A percentile compares a stretch with the other conserved stretches of the same genome.
phyloP scores from a whole-genome alignment of 176 grass and related monocot species.

The Raddia distichophylla region DNA sequence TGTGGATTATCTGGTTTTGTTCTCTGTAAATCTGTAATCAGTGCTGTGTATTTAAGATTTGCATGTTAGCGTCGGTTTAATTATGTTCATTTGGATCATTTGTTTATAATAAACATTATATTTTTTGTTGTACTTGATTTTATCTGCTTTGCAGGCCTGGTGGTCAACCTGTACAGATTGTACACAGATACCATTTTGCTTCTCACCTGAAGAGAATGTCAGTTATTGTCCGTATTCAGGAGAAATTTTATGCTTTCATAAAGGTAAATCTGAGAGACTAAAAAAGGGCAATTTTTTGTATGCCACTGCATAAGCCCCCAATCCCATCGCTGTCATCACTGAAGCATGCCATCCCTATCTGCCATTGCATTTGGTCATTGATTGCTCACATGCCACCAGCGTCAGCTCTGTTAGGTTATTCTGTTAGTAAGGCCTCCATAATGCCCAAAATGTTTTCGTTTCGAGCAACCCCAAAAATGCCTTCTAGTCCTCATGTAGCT shows the following conservation, averaged over 20 bases:
- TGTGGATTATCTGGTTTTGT: not conserved
- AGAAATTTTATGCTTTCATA: slow-evolving; percentile 87
- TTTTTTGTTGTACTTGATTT: slow-evolving; percentile 15
- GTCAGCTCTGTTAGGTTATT: too few relatives aligned
- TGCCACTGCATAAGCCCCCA: too few relatives aligned
- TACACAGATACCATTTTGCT: slow-evolving; percentile 97
- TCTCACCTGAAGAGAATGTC: slow-evolving; percentile 99
- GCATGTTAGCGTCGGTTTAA: not conserved
- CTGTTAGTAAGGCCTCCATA: too few relatives aligned
- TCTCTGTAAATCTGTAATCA: slow-evolving; percentile 4
- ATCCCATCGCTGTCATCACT: too few relatives aligned
- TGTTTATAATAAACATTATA: not conserved
- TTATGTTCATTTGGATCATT: slow-evolving; percentile 14
- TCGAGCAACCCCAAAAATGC: too few relatives aligned
- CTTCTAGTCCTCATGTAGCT: too few relatives aligned
- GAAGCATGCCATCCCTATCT: too few relatives aligned
- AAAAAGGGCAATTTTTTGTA: not conserved
- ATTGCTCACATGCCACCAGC: too few relatives aligned
- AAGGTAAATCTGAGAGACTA: slow-evolving; percentile 59
- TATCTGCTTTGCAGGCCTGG: slow-evolving; percentile 70
- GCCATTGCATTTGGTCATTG: too few relatives aligned
- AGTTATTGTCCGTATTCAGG: slow-evolving; percentile 86
- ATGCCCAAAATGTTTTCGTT: too few relatives aligned
- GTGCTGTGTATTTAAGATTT: not conserved
- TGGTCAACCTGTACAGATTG: slow-evolving; percentile 85